Evolutionary conservation across 495 filamentous ascomycete genomes (phyloP), one percentile per base, ranked within the genome.

Genomic region (Penicillium fimorum): DNA sequence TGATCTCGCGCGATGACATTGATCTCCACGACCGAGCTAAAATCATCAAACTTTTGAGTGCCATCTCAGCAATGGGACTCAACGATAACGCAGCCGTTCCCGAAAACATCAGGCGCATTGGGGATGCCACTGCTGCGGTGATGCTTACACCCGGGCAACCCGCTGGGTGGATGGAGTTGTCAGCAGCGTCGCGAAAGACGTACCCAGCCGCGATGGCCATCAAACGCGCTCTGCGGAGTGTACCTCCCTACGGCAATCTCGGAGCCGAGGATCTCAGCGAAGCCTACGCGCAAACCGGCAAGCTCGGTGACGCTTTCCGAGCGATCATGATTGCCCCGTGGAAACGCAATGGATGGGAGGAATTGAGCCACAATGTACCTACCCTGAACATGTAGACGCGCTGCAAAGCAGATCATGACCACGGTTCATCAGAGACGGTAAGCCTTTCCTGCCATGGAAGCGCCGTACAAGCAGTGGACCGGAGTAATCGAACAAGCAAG

Each of bases 301-400:
- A 78, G 49, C 75, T 83, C 12, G 79, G 78, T 33, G 89, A 94
- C 75, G 87, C 88, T 22, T 86, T 96, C 70, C 80, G 80, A 56
- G 87, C 87, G 30, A 79, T 94, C 50, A 82, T 94, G 77, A 62
- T 94, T 48, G 87, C 93, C 27, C 95, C 94, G 24, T 97, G 91
- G 91, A 76, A 66, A 47, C 68, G 57, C 37, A 70, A 70, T 24
- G 87, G 87, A 5, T 96, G 92, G 92, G 71, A 75, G 37, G 76
- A 64, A 46, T 53, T 79, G 52, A 61, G 47, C 20, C 60, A 75
- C 57, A 56, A 61, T 33, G 46, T 74, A 18, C 66, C 70, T 24
- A 55, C 64, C 35, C 35, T 1, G 25, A n/a, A 38, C 35, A 38
- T 38, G 35, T 38, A 13, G 33, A 37, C 33, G 9, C 29, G 29